These are phyloP conservation scores for Rehmannia glutinosa DNA, from an alignment of 257 asterid genomes.

Conservation along the genomic window DNA sequence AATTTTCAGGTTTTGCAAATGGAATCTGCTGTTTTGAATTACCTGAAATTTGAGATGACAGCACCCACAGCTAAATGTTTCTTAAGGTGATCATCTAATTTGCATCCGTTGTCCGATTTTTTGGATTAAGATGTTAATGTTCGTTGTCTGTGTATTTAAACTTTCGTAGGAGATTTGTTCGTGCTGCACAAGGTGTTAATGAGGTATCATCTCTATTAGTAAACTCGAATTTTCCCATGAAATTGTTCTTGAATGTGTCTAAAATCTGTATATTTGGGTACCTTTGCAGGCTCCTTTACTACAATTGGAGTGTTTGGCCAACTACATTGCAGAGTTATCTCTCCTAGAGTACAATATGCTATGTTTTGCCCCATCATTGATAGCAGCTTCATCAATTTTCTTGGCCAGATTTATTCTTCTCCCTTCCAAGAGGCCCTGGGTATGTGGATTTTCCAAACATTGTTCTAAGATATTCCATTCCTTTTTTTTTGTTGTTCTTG, in stretches of 20 bases:
- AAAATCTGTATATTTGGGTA: background rate
- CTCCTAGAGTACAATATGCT: constrained; percentile 57
- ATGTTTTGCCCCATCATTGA: constrained; percentile 40
- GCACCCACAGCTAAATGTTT: constrained; percentile 84
- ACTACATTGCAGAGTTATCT: constrained; percentile 52
- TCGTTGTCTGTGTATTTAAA: background rate
- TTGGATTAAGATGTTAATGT: background rate
- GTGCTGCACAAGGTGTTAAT: constrained; percentile 75
- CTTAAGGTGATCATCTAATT: constrained; percentile 46
- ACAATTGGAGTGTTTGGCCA: constrained; percentile 71
- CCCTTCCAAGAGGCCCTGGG: constrained; percentile 53
- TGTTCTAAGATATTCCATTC: background rate
- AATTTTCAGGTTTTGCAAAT: constrained; percentile 64
- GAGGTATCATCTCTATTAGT: constrained; percentile 45
- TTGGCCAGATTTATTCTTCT: constrained; percentile 47
- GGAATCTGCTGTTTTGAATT: constrained; percentile 74
- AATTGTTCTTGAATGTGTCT: background rate
- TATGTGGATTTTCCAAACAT: constrained; percentile 21
- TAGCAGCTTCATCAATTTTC: constrained; percentile 60
- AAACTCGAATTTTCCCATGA: background rate
- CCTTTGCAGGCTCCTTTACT: constrained; percentile 44
- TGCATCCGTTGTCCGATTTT: background rate
- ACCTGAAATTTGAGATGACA: constrained; percentile 90
- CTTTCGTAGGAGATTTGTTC: constrained; percentile 68
- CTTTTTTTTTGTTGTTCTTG: background rate